These are phyloP conservation scores for Steccherinum ochraceum DNA, from an alignment of 768 basidiomycete species.

Conservation along the genomic window DNA sequence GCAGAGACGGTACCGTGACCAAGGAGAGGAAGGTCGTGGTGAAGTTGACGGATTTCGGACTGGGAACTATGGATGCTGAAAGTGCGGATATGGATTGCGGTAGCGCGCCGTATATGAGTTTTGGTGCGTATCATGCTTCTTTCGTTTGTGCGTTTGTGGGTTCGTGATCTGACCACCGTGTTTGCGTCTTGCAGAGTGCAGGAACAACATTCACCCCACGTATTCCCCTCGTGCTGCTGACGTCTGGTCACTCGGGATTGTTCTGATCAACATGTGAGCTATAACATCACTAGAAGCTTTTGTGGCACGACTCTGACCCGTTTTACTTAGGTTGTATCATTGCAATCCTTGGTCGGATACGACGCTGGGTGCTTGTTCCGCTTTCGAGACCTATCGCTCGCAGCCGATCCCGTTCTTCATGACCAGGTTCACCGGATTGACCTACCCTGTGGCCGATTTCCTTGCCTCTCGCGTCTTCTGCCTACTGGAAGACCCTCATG, in stretches of 20 bases:
- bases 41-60: constrained; percentile 95
- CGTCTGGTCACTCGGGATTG: constrained; percentile 98
- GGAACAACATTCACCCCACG: constrained; percentile 93
- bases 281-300: constrained; percentile 98
- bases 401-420: constrained; percentile 85
- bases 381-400: constrained; percentile 75
- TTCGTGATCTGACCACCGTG: no score
- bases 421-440: constrained; percentile 87
- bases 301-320: constrained; percentile 86
- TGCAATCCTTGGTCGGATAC: constrained; percentile 99
- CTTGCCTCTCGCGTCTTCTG: constrained; percentile 83
- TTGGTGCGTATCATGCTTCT: constrained; percentile 47
- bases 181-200: constrained; percentile 75
- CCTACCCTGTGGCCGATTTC: constrained; percentile 77
- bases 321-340: constrained; percentile 76
- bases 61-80: constrained; percentile 83
- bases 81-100: constrained; percentile 98
- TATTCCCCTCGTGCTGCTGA: constrained; percentile 94
- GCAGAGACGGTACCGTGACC: constrained; percentile 26
- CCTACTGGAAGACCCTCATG: constrained; percentile 59
- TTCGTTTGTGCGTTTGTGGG: no score
- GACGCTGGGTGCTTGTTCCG: constrained; percentile 67
- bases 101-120: constrained; percentile 98
- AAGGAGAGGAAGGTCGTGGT: constrained; percentile 86
- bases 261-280: constrained; percentile 92